Evolutionary conservation across 2,329 filamentous ascomycete genomes (phyloP).

Genomic region (Scedosporium apiospermum): DNA sequence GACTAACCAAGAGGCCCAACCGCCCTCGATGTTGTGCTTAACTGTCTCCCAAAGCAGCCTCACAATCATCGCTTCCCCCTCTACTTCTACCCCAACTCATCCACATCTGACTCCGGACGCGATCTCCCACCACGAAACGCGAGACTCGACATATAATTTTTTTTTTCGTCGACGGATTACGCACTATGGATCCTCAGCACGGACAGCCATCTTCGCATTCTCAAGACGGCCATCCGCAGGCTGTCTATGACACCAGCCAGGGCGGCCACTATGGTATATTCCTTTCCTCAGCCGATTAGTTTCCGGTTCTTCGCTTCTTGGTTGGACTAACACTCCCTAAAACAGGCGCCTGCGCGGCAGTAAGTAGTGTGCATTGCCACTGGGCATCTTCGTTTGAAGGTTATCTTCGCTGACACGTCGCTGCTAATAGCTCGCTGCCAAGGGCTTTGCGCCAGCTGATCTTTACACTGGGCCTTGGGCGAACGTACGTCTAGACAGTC

Average conservation of each 20-base stretch:
- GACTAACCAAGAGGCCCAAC: no score
- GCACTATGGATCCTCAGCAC: conserved; percentile 29
- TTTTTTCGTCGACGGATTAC: conserved; percentile 3
- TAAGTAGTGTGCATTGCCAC: conserved; percentile 16
- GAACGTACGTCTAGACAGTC: conserved; percentile 54
- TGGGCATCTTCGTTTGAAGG: conserved; percentile 11
- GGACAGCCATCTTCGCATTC: conserved; percentile 36
- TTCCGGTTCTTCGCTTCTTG: background rate
- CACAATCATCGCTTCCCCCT: no score
- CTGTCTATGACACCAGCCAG: conserved; percentile 63
- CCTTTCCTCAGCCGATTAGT: background rate
- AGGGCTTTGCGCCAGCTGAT: conserved; percentile 85
- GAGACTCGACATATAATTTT: background rate
- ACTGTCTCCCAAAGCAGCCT: no score
- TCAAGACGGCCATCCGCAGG: conserved; percentile 50
- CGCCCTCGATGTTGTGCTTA: no score
- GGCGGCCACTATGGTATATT: conserved; percentile 69
- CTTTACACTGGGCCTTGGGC: conserved; percentile 92
- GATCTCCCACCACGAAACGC: no score
- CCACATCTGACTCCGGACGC: background rate
- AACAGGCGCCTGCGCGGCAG: conserved; percentile 37
- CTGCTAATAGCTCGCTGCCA: conserved; percentile 61
- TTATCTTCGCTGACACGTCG: conserved; percentile 17
- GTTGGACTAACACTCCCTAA: conserved; percentile 11
- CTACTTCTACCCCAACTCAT: background rate